These are phyloP conservation scores for Erysiphe pulchra DNA, from an alignment of 2,329 filamentous ascomycete genomes.

Conservation along the genomic window DNA sequence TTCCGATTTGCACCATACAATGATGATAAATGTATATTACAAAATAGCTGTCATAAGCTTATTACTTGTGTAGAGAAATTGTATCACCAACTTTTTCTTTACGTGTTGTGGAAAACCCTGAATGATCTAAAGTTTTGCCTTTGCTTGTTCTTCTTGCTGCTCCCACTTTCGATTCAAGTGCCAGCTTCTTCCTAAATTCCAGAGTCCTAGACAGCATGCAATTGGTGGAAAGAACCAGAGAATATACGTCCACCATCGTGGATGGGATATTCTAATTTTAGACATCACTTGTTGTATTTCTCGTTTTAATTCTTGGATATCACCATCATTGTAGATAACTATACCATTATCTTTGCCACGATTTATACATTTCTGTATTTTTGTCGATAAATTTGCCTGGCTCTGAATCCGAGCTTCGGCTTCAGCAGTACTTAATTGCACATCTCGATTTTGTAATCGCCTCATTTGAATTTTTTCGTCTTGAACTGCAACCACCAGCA, in stretches of 20 bases:
- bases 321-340: constrained; percentile 78
- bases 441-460: constrained; percentile 48
- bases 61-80: too few species aligned
- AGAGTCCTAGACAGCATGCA: constrained; percentile 39
- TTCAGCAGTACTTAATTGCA: constrained; percentile 59
- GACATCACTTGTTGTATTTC: constrained; percentile 42
- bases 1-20: too few species aligned
- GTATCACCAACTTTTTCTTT: too few species aligned
- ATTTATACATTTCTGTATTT: constrained; percentile 48
- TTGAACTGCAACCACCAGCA: constrained; percentile 64
- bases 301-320: constrained; percentile 38
- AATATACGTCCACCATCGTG: constrained; percentile 41
- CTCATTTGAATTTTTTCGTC: constrained; percentile 65
- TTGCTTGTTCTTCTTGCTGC: too few species aligned
- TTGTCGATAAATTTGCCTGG: constrained; percentile 65
- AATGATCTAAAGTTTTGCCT: too few species aligned
- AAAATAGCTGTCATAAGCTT: too few species aligned
- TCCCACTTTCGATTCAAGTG: too few species aligned
- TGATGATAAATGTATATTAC: too few species aligned
- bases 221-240: constrained; percentile 47
- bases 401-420: constrained; percentile 66
- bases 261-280: constrained; percentile 31
- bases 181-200: constrained; percentile 21
- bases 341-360: constrained; percentile 39
- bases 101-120: too few species aligned